phyloP scores from a whole-genome alignment of 2,329 filamentous ascomycete genomes.

The Aspergillus piperis region DNA sequence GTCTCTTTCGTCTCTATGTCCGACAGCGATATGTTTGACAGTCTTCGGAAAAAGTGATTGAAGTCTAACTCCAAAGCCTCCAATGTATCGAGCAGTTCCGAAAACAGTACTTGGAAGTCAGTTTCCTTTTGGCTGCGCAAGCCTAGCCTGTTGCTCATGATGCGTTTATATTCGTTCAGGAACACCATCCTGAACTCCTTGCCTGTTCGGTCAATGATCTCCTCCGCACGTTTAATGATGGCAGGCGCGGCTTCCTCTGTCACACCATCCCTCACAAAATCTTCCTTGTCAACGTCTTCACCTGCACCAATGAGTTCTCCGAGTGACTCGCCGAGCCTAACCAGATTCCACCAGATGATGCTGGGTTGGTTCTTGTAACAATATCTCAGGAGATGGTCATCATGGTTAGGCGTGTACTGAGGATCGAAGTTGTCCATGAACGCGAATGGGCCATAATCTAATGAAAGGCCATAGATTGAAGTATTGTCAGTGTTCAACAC shows the following conservation, averaged over 20 bases:
- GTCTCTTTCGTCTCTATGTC: constrained; percentile 66
- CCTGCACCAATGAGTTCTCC: constrained; percentile 86
- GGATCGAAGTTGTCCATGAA: constrained; percentile 98
- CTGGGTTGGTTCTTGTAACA: constrained; percentile 91
- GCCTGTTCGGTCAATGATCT: constrained; percentile 74
- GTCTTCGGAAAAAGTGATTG: constrained; percentile 84
- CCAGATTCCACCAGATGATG: constrained; percentile 98
- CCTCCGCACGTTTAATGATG: constrained; percentile 79
- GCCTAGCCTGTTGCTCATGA: constrained; percentile 80
- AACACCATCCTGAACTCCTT: constrained; percentile 91
- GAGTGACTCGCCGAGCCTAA: constrained; percentile 83
- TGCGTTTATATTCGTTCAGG: constrained; percentile 79
- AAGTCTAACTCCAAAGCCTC: constrained; percentile 86
- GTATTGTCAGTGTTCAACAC: constrained; percentile 98
- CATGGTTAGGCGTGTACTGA: constrained; percentile 92
- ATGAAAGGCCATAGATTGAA: constrained; percentile 80
- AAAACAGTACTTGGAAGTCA: constrained; percentile 81
- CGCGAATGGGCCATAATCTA: constrained; percentile 96
- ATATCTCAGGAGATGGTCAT: constrained; percentile 84
- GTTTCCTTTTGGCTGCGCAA: constrained; percentile 67
- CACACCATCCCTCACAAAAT: constrained; percentile 73
- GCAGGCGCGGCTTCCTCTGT: constrained; percentile 65
- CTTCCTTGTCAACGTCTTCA: constrained; percentile 66
- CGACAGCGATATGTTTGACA: constrained; percentile 64
- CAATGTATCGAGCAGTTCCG: constrained; percentile 77